Percentiles rank a stretch among this genome's conserved stretches.
phyloP scores from a whole-genome alignment of 768 basidiomycete species.

The Collybiopsis luxurians region DNA sequence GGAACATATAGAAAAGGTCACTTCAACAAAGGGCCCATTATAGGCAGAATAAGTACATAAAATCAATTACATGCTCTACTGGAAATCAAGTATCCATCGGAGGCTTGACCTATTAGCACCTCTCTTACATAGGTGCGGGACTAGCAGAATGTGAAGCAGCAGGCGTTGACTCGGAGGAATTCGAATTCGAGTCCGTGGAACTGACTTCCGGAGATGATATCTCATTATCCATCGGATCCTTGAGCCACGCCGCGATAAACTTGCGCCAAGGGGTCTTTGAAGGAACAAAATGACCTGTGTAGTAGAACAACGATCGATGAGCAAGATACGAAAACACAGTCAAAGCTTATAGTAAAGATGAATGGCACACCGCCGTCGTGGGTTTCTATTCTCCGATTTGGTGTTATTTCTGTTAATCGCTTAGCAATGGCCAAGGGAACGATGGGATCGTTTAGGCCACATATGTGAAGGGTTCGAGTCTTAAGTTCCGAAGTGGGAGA shows the following conservation, averaged over 20 bases:
- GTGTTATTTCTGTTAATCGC: slow-evolving; percentile 50
- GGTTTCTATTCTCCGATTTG: slow-evolving; percentile 60
- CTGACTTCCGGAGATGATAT: slow-evolving; percentile 43
- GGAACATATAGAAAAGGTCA: no score
- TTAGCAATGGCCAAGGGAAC: slow-evolving; percentile 68
- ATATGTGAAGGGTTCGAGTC: slow-evolving; percentile 78
- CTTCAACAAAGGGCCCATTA: no score
- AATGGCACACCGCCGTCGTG: slow-evolving; percentile 71
- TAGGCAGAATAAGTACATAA: no score
- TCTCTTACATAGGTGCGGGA: no score
- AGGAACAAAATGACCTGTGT: slow-evolving; percentile 79
- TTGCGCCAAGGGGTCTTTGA: slow-evolving; percentile 73
- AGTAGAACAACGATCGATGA: no score
- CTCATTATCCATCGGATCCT: slow-evolving; percentile 39
- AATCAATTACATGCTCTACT: no score
- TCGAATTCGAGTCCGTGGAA: not conserved
- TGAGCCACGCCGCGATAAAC: slow-evolving; percentile 69
- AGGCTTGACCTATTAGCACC: no score
- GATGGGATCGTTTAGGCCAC: slow-evolving; percentile 73
- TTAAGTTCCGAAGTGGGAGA: slow-evolving; percentile 39
- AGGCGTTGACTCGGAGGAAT: no score
- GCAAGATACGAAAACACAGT: not conserved
- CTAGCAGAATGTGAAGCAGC: not conserved
- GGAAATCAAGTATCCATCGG: no score
- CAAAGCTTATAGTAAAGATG: not conserved